A percentile compares a stretch with the other conserved stretches of the same genome.
These are phyloP conservation scores for Echium plantagineum DNA, from an alignment of 257 asterid genomes.

Conservation along the genomic window DNA sequence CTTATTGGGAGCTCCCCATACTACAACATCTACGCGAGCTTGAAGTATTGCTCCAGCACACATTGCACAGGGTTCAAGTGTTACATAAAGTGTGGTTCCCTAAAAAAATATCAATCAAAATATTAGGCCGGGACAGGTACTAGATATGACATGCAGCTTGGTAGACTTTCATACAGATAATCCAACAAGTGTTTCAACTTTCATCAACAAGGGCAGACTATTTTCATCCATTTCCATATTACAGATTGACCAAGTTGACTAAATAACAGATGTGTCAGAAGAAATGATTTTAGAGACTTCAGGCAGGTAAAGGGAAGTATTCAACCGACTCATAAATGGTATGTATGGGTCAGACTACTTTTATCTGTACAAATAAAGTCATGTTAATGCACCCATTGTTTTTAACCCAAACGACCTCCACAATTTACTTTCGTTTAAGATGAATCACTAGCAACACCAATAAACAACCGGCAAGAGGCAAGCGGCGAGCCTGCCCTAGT, in stretches of 20 bases:
- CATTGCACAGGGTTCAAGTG: constrained; percentile 99
- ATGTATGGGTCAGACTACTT: no score
- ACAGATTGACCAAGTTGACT: no score
- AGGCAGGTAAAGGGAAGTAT: no score
- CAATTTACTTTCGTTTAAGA: no score
- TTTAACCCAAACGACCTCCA: no score
- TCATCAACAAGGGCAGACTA: not conserved
- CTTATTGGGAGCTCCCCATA: constrained; percentile 99
- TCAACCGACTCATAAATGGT: no score
- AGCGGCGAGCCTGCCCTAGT: no score
- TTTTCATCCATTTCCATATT: not conserved
- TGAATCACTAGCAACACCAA: no score
- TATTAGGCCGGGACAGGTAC: constrained; percentile 8
- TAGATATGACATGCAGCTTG: constrained; percentile 2
- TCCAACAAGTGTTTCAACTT: not conserved
- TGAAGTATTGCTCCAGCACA: constrained; percentile 99
- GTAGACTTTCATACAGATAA: not conserved
- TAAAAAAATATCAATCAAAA: constrained; percentile 18
- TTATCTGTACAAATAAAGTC: no score
- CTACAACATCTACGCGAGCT: constrained; percentile 82
- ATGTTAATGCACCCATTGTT: no score
- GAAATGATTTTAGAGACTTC: not conserved
- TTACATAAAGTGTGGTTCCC: constrained; percentile 80
- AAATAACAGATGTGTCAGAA: no score
- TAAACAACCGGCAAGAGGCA: no score